Conservation (phyloP, 2,329 filamentous ascomycete genomes). For the Xylariaceae sp. region DNA sequence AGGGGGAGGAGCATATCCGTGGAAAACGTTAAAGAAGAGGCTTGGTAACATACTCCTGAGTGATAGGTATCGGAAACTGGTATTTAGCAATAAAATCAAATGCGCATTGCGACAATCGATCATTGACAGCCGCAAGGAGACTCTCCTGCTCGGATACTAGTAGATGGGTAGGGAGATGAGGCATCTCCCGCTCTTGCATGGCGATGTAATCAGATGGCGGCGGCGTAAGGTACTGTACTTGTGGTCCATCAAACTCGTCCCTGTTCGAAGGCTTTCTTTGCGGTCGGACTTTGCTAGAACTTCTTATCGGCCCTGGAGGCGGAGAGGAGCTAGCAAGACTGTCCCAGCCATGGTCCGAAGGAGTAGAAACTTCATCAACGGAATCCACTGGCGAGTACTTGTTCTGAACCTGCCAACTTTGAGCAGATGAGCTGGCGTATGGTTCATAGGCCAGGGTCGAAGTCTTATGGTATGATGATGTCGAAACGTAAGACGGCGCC, state of each 20-base stretch:
- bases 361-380: conserved; percentile 53
- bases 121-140: conserved; percentile 75
- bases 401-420: conserved; percentile 44
- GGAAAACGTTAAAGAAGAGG: not conserved
- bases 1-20: not conserved
- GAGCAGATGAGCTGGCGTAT: conserved; percentile 39
- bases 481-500: conserved; percentile 39
- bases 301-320: conserved; percentile 42
- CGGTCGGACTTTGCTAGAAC: conserved; percentile 44
- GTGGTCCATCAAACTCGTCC: conserved; percentile 84
- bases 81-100: conserved; percentile 90
- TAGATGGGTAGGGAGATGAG: conserved; percentile 75
- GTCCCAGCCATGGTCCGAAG: conserved; percentile 58
- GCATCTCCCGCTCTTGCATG: conserved; percentile 73
- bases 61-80: conserved; percentile 81
- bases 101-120: conserved; percentile 76
- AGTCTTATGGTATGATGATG: conserved; percentile 36
- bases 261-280: conserved; percentile 72
- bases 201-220: conserved; percentile 67
- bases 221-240: conserved; percentile 67
- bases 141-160: conserved; percentile 79
- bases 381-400: conserved; percentile 54
- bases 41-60: conserved; percentile 52
- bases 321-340: conserved; percentile 39
- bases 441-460: conserved; percentile 32